These are phyloP conservation scores for Spirogloea muscicola DNA, from an alignment of 139 green algal genomes.

Conservation along the genomic window DNA sequence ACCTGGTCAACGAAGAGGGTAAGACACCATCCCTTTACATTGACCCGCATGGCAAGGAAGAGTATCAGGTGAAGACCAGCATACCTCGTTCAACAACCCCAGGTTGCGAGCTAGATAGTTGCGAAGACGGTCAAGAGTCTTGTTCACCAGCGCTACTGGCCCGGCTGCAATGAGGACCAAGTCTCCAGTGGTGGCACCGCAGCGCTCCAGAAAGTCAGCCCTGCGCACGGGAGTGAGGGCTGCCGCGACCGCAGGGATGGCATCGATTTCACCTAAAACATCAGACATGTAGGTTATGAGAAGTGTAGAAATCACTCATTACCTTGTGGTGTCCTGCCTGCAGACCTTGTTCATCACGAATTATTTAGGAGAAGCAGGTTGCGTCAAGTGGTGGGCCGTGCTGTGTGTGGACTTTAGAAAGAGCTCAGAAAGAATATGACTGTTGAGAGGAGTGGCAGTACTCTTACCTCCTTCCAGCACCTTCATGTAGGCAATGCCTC, in stretches of 20 bases:
- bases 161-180: conserved; percentile 86
- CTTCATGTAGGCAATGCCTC: conserved; percentile 69
- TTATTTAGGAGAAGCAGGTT: too few species aligned
- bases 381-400: neutral
- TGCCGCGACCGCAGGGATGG: conserved; percentile 7
- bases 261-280: neutral
- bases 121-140: conserved; percentile 77
- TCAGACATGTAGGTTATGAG: neutral
- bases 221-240: too few species aligned
- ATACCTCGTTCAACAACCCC: conserved; percentile 53
- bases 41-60: neutral
- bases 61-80: neutral
- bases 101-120: conserved; percentile 73
- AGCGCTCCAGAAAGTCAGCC: conserved; percentile 17
- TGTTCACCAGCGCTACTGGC: conserved; percentile 58
- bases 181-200: conserved; percentile 60
- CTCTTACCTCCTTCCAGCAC: conserved; percentile 50
- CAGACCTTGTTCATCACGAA: neutral
- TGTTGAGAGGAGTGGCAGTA: neutral
- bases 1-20: conserved; percentile 49
- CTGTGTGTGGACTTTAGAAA: neutral
- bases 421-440: neutral
- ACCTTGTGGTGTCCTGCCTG: neutral
- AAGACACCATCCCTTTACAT: neutral
- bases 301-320: neutral